Percentiles rank a stretch among this genome's conserved stretches.
These are phyloP conservation scores for Solanum arcanum DNA, from an alignment of 257 asterid genomes.

Conservation along the genomic window DNA sequence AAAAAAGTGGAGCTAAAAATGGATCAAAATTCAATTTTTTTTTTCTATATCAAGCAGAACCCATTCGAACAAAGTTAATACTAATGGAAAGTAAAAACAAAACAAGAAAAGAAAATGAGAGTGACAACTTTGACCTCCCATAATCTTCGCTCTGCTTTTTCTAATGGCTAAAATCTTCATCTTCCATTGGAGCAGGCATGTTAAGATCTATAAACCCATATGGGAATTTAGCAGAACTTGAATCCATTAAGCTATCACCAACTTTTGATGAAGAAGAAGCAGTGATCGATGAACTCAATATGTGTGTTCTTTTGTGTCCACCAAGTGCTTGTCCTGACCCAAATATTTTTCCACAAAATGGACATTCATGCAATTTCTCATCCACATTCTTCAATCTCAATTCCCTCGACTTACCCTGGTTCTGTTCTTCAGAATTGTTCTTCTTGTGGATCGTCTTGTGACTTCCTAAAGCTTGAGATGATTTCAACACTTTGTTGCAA, in stretches of 20 bases:
- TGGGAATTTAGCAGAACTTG: constrained; percentile 7
- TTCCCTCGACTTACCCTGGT: background rate
- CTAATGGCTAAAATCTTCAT: constrained; percentile 9
- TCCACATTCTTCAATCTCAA: background rate
- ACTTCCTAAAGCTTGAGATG: constrained; percentile 43
- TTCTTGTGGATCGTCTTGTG: constrained; percentile 18
- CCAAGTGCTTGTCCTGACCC: constrained; percentile 63
- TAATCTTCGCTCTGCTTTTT: background rate
- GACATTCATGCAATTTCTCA: constrained; percentile 32
- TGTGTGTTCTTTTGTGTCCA: constrained; percentile 56
- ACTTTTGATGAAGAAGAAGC: background rate
- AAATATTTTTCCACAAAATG: constrained; percentile 38
- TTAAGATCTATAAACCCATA: constrained; percentile 28
- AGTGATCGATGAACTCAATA: constrained; percentile 1
- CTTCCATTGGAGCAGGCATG: constrained; percentile 38
- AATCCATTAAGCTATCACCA: constrained; percentile 3
- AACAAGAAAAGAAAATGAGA: background rate
- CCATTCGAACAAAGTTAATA: background rate
- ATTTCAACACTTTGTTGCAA: constrained; percentile 22
- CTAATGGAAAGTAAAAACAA: background rate
- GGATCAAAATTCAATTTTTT: background rate
- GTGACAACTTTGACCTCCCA: background rate
- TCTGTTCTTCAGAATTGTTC: background rate
- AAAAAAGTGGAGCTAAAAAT: background rate
- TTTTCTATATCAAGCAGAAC: background rate